phyloP scores from a whole-genome alignment of 192 early-diverging fungal species.

The Backusella australiensis region DNA sequence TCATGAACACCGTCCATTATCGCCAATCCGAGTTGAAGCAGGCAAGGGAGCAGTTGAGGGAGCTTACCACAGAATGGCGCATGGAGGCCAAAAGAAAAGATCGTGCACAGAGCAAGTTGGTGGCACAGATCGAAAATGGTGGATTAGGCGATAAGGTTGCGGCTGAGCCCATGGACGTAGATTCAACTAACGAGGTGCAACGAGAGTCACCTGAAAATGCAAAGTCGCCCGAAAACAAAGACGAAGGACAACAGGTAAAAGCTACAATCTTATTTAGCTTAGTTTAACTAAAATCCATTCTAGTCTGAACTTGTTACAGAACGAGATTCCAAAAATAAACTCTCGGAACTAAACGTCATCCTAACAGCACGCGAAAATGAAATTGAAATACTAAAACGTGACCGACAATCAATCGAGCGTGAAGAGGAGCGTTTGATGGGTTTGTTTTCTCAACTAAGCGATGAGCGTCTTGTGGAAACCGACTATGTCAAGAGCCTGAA shows the following conservation, averaged over 20 bases:
- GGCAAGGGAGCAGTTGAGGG: constrained; percentile 40
- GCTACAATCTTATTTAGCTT: too few species aligned
- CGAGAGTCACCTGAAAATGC: neutral
- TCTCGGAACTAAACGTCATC: constrained; percentile 41
- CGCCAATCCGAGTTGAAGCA: neutral
- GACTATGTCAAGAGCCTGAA: constrained; percentile 48
- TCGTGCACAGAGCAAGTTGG: constrained; percentile 42
- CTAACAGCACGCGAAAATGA: constrained; percentile 47
- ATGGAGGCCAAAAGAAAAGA: constrained; percentile 48
- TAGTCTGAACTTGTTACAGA: constrained; percentile 23
- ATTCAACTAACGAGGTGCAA: neutral
- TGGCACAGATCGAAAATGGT: constrained; percentile 20
- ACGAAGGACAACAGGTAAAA: neutral
- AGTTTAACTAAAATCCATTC: neutral
- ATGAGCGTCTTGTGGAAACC: constrained; percentile 50
- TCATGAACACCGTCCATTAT: neutral
- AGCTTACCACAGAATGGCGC: constrained; percentile 33
- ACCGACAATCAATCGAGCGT: constrained; percentile 42
- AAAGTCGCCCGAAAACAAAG: neutral
- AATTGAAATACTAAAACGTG: constrained; percentile 46
- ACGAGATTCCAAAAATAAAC: constrained; percentile 40
- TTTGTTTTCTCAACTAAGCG: constrained; percentile 45
- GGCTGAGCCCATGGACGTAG: neutral
- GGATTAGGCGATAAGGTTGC: constrained; percentile 21
- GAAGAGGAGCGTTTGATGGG: constrained; percentile 48